Evolutionary conservation across 1,139 yeast genomes (phyloP), one percentile per base, ranked within the genome.

Genomic region (Scheffersomyces illinoinensis): DNA sequence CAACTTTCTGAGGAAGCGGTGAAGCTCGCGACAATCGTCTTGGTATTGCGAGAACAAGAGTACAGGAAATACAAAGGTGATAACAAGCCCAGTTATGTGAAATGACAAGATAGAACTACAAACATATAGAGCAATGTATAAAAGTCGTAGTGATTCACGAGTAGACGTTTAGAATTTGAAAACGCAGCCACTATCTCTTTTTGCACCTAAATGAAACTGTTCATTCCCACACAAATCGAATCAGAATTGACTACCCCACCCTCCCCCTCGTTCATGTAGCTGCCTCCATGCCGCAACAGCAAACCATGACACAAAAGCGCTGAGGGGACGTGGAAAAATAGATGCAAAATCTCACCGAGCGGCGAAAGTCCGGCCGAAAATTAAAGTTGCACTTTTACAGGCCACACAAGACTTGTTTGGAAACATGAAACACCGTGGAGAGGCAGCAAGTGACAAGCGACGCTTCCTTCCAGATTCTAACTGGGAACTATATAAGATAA

Each of bases 11-110:
- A 68, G 14, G 72, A 71, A 47, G 70, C 74, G 47, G 60, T 73
- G 59, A 70, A 75, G 26, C 55, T 78, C 46, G 61, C 69, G n/a
- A 70, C 76, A 53, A 66, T 78, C 7, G 60, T 78, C 61, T 64
- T 78, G 58, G 75, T 76, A 4, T 68, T 79, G 57, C 60, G 81
- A 53, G 82, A 78, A 57, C 82, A 76, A 62, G 82, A 79, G 60
- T 67, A 67, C 24, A 64, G 79, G 53, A 79, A 79, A 62, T 76
- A 72, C 64, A 69, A 73, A 62, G 82, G 83, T 3, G 70, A 71
- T 53, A 74, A 72, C 53, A 68, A 67, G 55, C 76, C 76, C 6
- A 61, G 26, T 20, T 48, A 48, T 48, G 51, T 48, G 51, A 20
- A 48, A 33, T 33, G 43, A 33, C 43, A 33, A 24, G 43, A 12